Evolutionary conservation across 108 stramenopile genomes (phyloP).

Genomic region (Hondaea fermentalgiana): DNA sequence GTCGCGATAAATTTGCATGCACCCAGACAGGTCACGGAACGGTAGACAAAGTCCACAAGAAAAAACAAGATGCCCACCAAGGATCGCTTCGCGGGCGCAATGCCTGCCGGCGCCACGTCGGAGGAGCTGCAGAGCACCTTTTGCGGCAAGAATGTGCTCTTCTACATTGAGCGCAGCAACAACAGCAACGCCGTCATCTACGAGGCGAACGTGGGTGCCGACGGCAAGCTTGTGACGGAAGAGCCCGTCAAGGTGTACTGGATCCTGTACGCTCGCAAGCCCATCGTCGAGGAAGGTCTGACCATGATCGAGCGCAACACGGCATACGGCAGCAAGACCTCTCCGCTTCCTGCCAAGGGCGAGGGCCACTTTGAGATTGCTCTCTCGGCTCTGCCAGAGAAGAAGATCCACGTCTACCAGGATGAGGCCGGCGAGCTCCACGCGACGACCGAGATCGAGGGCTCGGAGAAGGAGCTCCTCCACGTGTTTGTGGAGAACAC

Average conservation of each 20-base stretch:
- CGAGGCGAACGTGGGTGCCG: background rate
- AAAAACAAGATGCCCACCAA: background rate
- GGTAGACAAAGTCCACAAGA: background rate
- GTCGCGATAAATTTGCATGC: too few species aligned
- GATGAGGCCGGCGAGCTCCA: conserved; percentile 2
- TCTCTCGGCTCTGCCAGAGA: background rate
- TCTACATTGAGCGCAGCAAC: background rate
- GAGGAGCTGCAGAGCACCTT: background rate
- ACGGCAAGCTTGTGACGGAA: background rate
- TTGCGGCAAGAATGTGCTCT: background rate
- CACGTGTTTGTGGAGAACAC: background rate
- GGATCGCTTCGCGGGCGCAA: background rate
- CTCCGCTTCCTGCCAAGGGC: too few species aligned
- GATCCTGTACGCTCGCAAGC: background rate
- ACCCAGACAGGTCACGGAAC: background rate
- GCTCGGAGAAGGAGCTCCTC: background rate
- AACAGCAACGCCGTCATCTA: background rate
- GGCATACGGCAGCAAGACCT: conserved; percentile 2
- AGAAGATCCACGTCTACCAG: conserved; percentile 5
- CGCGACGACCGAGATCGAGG: background rate
- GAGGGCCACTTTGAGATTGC: background rate
- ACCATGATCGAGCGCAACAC: conserved; percentile 19
- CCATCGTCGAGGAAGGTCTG: background rate
- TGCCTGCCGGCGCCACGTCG: background rate
- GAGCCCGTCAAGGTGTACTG: conserved; percentile 8